Base-by-base conservation (phyloP, 139 green algal genomes). In the Chlorella vulgaris region DNA sequence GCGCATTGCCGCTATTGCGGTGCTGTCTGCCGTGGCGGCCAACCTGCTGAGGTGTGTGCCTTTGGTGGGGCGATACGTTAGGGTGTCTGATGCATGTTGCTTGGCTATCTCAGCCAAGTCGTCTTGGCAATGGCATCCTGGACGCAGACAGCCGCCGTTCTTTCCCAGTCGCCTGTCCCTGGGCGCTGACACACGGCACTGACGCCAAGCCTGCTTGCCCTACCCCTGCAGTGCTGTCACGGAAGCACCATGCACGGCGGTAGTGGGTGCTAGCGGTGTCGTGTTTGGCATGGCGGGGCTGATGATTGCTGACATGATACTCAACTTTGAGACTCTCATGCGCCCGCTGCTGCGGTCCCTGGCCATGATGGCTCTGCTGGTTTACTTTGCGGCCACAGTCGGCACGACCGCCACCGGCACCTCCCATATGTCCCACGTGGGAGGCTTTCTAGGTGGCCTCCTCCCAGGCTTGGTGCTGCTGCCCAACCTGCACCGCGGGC, bases 231-330 rank as follows among this genome's bases (percentile, higher is more conserved):
- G 82, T 31, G 87, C 86, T 0, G 87, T 81, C 0, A 87, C 89
- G 53, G 92, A 96, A 85, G 77, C 90, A 70, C 68, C 74, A 0
- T 96, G 92, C 83, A 53, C 60, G 10, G 84, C 86, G 38, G 86
- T 94, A 28, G 89, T 92, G 40, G 92, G 92, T 31, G 86, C 87
- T 47, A 90, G 81, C 33, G 92, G 92, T 21, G 91, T 88, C 26
- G 83, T 91, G 2, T 96, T 94, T 89, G 92, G 92, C n/a, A 80
- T 96, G 63, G 69, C 94, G 63, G 92, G 92, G 39, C 82, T 92
- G 55, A 93, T 88, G 62, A 73, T 91, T 24, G 69, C 87, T 7
- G 88, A 91, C 58, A 89, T 90, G 53, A 19, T 91, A 51, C 76
- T 92, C 22, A 92, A 93, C 85, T 93, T 87, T 74, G 75, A 88